Base-by-base conservation (phyloP, 2,329 filamentous ascomycete species). In the Apiospora arundinis region DNA sequence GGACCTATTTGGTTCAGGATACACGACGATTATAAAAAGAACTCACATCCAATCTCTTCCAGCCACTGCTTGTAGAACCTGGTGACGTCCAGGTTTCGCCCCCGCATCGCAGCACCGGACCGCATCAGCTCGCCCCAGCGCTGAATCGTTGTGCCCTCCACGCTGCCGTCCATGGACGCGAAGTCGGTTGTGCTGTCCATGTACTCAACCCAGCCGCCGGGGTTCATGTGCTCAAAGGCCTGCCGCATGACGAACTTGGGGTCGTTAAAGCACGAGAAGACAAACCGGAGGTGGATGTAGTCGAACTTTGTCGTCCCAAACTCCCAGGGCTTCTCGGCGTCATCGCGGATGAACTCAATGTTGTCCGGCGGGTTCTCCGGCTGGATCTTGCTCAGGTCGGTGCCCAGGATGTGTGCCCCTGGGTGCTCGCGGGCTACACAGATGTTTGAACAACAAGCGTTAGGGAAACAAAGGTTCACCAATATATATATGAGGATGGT, bases 381-480 rank as follows among this genome's bases (percentile, higher is more conserved):
- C 48, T 72, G 71, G 32, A 72, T 72, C 18, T 21, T 32, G 69
- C 71, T 72, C 9, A 72, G 44, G 48, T 72, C 71, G 11, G 25
- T 72, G 4, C 71, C 71, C 11, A 72, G 40, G 14, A 72, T 44
- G 6, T 60, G 45, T 6, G 70, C 44, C 9, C 11, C 42, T 7
- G 65, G 65, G 23, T 67, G 65, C 12, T 14, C 49, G 8, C 25
- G 25, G 8, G 49, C 49, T 56, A n/a, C n/a, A n/a, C n/a, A n/a
- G n/a, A n/a, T n/a, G n/a, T n/a, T n/a, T n/a, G n/a, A n/a, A n/a
- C n/a, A n/a, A n/a, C n/a, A n/a, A n/a, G n/a, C n/a, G n/a, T n/a
- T n/a, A n/a, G n/a, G n/a, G n/a, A n/a, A n/a, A n/a, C n/a, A n/a
- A n/a, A n/a, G n/a, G n/a, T n/a, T n/a, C n/a, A n/a, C n/a, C n/a